These are phyloP conservation scores for Ophiostoma sp. DNA, from an alignment of 2,329 filamentous ascomycete species.

Conservation along the genomic window DNA sequence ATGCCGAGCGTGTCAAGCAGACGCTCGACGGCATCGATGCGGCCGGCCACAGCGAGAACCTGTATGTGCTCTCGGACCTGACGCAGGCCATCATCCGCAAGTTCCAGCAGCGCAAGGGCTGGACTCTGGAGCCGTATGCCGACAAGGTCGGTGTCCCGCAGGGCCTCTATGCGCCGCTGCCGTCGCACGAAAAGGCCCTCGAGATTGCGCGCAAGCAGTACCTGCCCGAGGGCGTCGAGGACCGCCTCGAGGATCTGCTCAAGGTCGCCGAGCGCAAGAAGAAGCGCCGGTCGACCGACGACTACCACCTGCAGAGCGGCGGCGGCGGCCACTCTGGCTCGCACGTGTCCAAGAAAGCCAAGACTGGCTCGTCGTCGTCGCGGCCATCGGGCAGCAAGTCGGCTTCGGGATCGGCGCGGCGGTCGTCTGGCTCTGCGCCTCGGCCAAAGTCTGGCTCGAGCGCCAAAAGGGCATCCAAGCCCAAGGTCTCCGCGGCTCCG, in stretches of 20 bases:
- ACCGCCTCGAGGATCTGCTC: conserved; percentile 65
- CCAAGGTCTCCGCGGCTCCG: conserved; percentile 19
- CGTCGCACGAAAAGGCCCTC: conserved; percentile 72
- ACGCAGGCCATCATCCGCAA: conserved; percentile 74
- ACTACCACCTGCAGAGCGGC: conserved; percentile 40
- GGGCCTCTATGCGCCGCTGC: conserved; percentile 69
- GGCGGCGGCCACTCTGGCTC: neutral
- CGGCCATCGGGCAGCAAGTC: conserved; percentile 34
- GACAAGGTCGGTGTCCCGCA: conserved; percentile 75
- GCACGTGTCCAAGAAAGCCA: conserved; percentile 40
- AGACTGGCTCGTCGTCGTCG: conserved; percentile 28
- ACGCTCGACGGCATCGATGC: conserved; percentile 72
- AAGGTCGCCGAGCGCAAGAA: conserved; percentile 67
- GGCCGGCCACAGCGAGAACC: conserved; percentile 58
- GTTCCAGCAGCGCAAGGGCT: conserved; percentile 80
- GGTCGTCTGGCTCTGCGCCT: neutral
- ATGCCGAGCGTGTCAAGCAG: conserved; percentile 89
- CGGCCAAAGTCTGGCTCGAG: neutral
- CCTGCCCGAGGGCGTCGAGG: conserved; percentile 69
- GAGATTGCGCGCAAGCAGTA: conserved; percentile 82
- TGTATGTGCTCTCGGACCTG: conserved; percentile 85
- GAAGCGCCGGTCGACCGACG: conserved; percentile 55
- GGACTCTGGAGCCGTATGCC: conserved; percentile 78
- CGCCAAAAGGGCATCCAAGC: conserved; percentile 18
- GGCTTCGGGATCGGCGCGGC: conserved; percentile 34